These are phyloP conservation scores for Rhizophagus clarus DNA, from an alignment of 192 early-diverging fungal genomes.

Conservation along the genomic window DNA sequence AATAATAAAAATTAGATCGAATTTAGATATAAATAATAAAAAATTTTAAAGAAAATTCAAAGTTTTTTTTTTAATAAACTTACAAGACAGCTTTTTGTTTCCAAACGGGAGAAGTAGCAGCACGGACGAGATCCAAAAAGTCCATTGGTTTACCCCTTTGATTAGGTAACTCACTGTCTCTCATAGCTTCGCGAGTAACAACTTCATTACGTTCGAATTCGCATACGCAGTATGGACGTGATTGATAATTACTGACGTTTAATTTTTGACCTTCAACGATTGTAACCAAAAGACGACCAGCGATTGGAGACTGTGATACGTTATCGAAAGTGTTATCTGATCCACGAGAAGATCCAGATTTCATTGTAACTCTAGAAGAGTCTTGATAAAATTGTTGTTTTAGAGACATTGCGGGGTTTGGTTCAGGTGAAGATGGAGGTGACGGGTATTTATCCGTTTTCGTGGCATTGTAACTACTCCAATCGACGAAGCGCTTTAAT, in stretches of 20 bases:
- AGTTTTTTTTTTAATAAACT: background rate
- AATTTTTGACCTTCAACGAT: constrained; percentile 31
- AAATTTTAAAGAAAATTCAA: too few species aligned
- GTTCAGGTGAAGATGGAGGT: background rate
- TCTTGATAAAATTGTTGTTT: background rate
- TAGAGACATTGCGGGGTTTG: background rate
- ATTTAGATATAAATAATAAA: too few species aligned
- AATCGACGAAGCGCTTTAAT: too few species aligned
- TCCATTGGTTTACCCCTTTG: constrained; percentile 8
- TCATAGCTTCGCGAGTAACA: constrained; percentile 27
- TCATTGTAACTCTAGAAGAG: background rate
- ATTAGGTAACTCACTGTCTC: constrained; percentile 8
- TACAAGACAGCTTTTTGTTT: constrained; percentile 28
- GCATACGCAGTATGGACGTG: constrained; percentile 25
- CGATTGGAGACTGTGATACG: background rate
- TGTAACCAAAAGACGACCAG: constrained; percentile 22
- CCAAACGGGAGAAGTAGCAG: constrained; percentile 25
- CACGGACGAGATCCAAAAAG: constrained; percentile 29
- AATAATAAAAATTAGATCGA: background rate
- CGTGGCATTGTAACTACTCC: too few species aligned
- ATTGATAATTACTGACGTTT: constrained; percentile 23
- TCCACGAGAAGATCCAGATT: background rate
- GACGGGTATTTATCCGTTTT: too few species aligned
- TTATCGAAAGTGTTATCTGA: constrained; percentile 19
- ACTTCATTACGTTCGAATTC: constrained; percentile 28